Evolutionary conservation across 202 grass and related monocot species (phyloP), one percentile per base, ranked within the genome.

Genomic region (Eragrostis tef): DNA sequence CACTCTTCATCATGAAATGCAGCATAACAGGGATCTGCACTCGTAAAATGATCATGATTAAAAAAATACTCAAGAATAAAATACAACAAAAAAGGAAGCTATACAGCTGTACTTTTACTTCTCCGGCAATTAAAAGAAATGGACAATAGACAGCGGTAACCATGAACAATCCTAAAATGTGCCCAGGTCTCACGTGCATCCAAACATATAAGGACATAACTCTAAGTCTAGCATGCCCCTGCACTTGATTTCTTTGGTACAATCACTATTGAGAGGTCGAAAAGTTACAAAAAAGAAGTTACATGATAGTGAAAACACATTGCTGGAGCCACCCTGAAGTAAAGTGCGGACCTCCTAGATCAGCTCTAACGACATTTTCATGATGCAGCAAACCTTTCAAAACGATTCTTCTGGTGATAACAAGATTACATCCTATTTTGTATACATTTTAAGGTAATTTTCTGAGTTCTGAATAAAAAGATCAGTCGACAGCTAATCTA

Each of bases 1-100:
- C 94, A 97, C 72, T 97, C 94, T 84, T 97, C 92, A 62, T 97
- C 94, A 77, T 97, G 95, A 87, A 98, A 98, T 57, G 88, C 73
- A 85, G 80, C 80, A 90, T 93, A 98, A 90, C 86, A 95, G 45
- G 90, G 77, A 81, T 98, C 95, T 98, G 90, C 84, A 83, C 4
- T 64, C 69, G 50, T 9, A 74, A 70, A 31, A 16, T 3, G 6
- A 63, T 61, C 44, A 65, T 16, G 12, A 81, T 70, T 21, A 81
- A 39, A 85, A 26, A 19, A 77, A 77, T 58, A 72, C 26, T 41
- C 72, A 14, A 26, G 1, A 6, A 77, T 4, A 58, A 0, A 76
- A 81, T n/a, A 46, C 53, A 9, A 11, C 6, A 68, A n/a, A 68
- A n/a, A 54, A 8, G 7, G 62, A 34, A 10, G 31, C 3, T 63